Evolutionary conservation across 495 filamentous ascomycete genomes (phyloP).

Genomic region (Astrothelium macrocarpum): DNA sequence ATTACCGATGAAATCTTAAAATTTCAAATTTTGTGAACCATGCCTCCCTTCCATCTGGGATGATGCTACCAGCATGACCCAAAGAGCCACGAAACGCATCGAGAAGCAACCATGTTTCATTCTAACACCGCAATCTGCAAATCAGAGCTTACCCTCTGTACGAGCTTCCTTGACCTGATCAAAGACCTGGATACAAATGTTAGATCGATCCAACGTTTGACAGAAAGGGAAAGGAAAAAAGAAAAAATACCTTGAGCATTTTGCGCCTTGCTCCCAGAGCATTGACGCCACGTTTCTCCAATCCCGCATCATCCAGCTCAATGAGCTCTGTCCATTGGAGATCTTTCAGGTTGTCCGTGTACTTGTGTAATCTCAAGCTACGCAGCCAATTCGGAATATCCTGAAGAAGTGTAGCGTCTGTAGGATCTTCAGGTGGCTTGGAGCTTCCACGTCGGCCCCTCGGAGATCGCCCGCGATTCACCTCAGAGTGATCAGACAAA

Average conservation of each 20-base stretch:
- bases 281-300: slow-evolving; percentile 91
- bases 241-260: slow-evolving; percentile 76
- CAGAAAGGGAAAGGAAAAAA: not conserved
- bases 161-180: slow-evolving; percentile 73
- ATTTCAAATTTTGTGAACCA: not conserved
- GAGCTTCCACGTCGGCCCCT: slow-evolving; percentile 88
- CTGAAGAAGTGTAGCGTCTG: slow-evolving; percentile 79
- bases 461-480: slow-evolving; percentile 81
- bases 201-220: not conserved
- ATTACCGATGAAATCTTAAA: slow-evolving; percentile 10
- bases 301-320: slow-evolving; percentile 82
- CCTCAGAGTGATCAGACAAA: slow-evolving; percentile 86
- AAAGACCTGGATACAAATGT: slow-evolving; percentile 51
- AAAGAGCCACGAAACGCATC: not conserved
- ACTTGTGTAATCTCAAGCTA: slow-evolving; percentile 92
- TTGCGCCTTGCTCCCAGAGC: slow-evolving; percentile 91
- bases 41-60: not conserved
- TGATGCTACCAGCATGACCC: not conserved
- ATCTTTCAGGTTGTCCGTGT: slow-evolving; percentile 96
- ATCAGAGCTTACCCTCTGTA: slow-evolving; percentile 27
- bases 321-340: slow-evolving; percentile 92
- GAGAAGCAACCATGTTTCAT: not conserved
- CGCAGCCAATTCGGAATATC: slow-evolving; percentile 95
- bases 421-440: slow-evolving; percentile 96
- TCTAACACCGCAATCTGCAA: not conserved